Evolutionary conservation across 1,284 basidiomycete genomes (phyloP), one percentile per base, ranked within the genome.

Genomic region (Calocybe gambosa): DNA sequence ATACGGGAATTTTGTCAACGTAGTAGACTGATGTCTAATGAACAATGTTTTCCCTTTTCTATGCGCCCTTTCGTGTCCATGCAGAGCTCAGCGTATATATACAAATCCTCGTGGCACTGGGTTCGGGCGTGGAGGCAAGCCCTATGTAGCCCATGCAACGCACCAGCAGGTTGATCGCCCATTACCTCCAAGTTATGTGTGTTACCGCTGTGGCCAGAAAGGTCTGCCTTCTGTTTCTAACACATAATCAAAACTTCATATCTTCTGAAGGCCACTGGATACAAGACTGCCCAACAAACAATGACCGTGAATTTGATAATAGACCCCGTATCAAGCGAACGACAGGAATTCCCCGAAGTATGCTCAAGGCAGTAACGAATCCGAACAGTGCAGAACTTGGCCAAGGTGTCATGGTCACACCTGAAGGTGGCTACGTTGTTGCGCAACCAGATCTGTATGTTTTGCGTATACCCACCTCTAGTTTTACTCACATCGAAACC

Each of bases 121-220:
- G 20, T 74, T 76, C 49, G 58, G 63, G 47, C 74, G 83, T 31
- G 81, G 80, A 44, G 82, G 80, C 49, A 86, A 85, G 58, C 73
- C 82, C 7, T 73, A 52, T 38, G 47, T 47, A 20, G 45, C 72
- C 9, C 73, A 75, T 49, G 62, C 67, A 16, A 59, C 66, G 44
- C 64, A 61, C 60, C 74, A 54, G 13, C 57, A 74, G 52, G 66
- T 70, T 53, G 84, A 89, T 48, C 75, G 80, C 51, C 83, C 85
- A 21, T 71, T 95, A 7, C 93, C 93, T 15, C 77, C 88, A 3
- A 96, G 94, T 46, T 99, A 99, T 69, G 93, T 99, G n/a, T 99
- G 96, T 64, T 98, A 98, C 66, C 85, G 96, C 33, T 99, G 96
- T 68, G 94, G 94, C 35, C 89, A 96, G 68, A 96, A 97, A 80